Conservation (phyloP, 179 eudicot species). For the Spinacia oleracea region DNA sequence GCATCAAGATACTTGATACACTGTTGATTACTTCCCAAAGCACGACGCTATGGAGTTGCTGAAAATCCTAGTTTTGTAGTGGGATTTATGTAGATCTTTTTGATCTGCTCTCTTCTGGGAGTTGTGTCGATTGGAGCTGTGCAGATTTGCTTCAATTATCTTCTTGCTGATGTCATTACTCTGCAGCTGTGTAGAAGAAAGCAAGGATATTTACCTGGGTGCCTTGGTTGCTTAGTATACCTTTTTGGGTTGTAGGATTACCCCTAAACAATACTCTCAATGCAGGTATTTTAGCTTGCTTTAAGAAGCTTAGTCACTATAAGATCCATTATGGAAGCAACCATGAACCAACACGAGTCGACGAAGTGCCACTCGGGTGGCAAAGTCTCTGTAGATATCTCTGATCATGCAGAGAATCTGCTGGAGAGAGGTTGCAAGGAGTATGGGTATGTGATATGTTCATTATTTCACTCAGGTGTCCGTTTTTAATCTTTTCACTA, state of each 20-base stretch:
- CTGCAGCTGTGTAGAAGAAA: constrained; percentile 59
- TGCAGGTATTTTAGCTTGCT: constrained; percentile 69
- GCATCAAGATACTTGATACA: constrained; percentile 46
- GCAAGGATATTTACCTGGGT: constrained; percentile 56
- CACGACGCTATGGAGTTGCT: constrained; percentile 60
- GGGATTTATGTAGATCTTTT: constrained; percentile 43
- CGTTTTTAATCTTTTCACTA: background rate
- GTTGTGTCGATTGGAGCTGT: constrained; percentile 70
- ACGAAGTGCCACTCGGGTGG: constrained; percentile 11
- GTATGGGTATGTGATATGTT: constrained; percentile 35
- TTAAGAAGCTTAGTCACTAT: constrained; percentile 37
- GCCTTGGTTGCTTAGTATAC: constrained; percentile 54
- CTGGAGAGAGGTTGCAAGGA: constrained; percentile 41
- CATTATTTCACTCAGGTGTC: background rate
- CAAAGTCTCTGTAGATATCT: constrained; percentile 14
- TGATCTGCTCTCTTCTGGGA: constrained; percentile 48
- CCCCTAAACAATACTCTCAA: constrained; percentile 49
- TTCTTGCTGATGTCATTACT: constrained; percentile 68
- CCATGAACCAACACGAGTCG: constrained; percentile 17
- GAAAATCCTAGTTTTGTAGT: constrained; percentile 35
- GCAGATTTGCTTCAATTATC: constrained; percentile 56
- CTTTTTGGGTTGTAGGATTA: constrained; percentile 40
- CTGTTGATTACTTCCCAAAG: constrained; percentile 46
- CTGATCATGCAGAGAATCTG: constrained; percentile 3
- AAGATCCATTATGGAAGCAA: constrained; percentile 33